Evolutionary conservation across 768 basidiomycete species (phyloP), one percentile per base, ranked within the genome.

Genomic region (Leccinum disarticulatum): DNA sequence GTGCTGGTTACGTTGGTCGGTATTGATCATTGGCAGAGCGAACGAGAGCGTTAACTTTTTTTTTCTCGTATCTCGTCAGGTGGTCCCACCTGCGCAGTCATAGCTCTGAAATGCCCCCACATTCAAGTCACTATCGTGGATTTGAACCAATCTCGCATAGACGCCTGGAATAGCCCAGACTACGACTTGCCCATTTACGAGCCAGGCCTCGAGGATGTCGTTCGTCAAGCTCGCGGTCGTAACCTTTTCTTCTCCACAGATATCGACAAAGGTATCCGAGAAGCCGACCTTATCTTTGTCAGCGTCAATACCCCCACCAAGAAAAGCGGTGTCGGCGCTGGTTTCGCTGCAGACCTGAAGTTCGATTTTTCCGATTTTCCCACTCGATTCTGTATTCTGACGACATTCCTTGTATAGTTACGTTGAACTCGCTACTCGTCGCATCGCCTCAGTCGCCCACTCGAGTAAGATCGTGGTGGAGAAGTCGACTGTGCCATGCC

Each of bases 281-380:
- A 96, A 76, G 96, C 97, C 35, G 95, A 99, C 73, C 87, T 98
- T 64, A 96, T 98, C 77, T 98, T 98, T 73, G 96, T 98, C 72
- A 92, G 90, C 58, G 96, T 98, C 68, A 98, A 98, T 79, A 98
- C 97, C 9, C 97, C 97, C 19, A 99, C 97, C 56, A 99, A 99
- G 84, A 98, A 97, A 83, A 85, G 83, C 52, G 96, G 96, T 75
- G 90, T 99, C 52, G 97, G 97, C 69, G 95, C 95, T 61, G 97
- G 97, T 59, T 97, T 91, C 77, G 96, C 96, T 60, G 97, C 97
- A 61, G 97, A 99, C 79, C 87, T 99, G 72, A 97, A 97, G 96
- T 98, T 67, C 67, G 90, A 79, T 52, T 61, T 60, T 61, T 33
- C 54, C 13, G 14, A 27, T 51, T 59, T 52, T 52, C 33, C 49